Conservation (phyloP, 1,284 basidiomycete genomes). For the Trichosporon ovoides region DNA sequence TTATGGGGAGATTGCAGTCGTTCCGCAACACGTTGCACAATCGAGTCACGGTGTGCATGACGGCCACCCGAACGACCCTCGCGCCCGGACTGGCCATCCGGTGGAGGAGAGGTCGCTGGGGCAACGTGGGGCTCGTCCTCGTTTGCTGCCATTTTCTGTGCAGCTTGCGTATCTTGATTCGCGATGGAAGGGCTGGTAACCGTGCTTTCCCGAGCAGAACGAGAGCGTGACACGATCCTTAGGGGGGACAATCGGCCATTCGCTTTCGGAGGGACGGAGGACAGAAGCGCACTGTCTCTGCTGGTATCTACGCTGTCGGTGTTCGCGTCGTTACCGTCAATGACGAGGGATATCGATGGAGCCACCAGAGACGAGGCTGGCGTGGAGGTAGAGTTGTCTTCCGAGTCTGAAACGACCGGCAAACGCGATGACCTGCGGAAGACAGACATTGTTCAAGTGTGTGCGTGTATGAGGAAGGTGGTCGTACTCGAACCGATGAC, state of each 20-base stretch:
- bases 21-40: slow-evolving; percentile 24
- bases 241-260: neutral
- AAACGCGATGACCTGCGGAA: neutral
- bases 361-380: neutral
- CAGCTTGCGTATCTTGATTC: neutral
- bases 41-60: slow-evolving; percentile 22
- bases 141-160: neutral
- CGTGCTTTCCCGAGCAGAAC: neutral
- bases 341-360: neutral
- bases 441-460: neutral
- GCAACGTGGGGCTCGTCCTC: neutral
- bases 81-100: neutral
- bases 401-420: neutral
- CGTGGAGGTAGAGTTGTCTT: neutral
- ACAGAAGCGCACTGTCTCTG: neutral
- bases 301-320: neutral
- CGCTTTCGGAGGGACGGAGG: neutral
- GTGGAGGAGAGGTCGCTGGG: neutral
- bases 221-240: neutral
- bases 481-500: slow-evolving; percentile 1
- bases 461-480: neutral
- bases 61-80: slow-evolving; percentile 13
- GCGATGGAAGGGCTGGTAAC: neutral
- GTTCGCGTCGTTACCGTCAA: neutral
- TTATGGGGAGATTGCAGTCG: slow-evolving; percentile 13